phyloP scores from a whole-genome alignment of 352 stramenopile genomes.

The Phytophthora aleatoria region DNA sequence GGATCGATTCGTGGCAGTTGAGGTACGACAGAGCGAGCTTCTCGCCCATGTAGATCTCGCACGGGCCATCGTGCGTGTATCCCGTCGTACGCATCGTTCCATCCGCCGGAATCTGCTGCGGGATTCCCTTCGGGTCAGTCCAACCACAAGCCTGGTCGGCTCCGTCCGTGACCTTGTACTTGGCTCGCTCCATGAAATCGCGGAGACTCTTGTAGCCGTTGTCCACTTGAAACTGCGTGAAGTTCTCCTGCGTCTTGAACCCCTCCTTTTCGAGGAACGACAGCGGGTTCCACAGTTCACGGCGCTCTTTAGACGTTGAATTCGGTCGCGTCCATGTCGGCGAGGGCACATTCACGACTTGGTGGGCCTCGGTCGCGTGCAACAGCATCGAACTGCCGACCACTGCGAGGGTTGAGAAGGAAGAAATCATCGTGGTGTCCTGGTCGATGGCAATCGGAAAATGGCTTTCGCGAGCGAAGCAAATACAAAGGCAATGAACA shows the following conservation, averaged over 20 bases:
- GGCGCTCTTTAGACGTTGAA: conserved; percentile 30
- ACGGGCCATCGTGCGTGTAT: conserved; percentile 50
- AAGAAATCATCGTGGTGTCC: conserved; percentile 15
- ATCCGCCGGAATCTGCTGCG: conserved; percentile 41
- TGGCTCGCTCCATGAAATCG: conserved; percentile 46
- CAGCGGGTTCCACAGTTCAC: conserved; percentile 45
- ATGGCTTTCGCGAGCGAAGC: conserved; percentile 5
- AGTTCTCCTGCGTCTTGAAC: conserved; percentile 47
- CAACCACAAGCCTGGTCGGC: conserved; percentile 43
- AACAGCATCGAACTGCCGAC: conserved; percentile 20
- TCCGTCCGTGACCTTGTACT: conserved; percentile 37
- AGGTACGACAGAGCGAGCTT: conserved; percentile 34
- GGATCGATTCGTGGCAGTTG: conserved; percentile 43
- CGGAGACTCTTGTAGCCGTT: conserved; percentile 50
- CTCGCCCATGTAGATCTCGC: conserved; percentile 50
- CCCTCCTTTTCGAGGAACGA: conserved; percentile 54
- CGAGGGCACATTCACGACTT: conserved; percentile 42
- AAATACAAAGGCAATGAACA: neutral
- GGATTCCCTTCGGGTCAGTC: conserved; percentile 30
- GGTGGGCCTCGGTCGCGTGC: conserved; percentile 33
- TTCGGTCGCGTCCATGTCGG: conserved; percentile 41
- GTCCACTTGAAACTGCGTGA: conserved; percentile 41
- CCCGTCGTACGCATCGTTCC: conserved; percentile 44
- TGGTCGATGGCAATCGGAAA: conserved; percentile 2
- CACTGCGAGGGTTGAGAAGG: conserved; percentile 16